Conservation (phyloP, 1,284 basidiomycete genomes). For the Boletus sp. region DNA sequence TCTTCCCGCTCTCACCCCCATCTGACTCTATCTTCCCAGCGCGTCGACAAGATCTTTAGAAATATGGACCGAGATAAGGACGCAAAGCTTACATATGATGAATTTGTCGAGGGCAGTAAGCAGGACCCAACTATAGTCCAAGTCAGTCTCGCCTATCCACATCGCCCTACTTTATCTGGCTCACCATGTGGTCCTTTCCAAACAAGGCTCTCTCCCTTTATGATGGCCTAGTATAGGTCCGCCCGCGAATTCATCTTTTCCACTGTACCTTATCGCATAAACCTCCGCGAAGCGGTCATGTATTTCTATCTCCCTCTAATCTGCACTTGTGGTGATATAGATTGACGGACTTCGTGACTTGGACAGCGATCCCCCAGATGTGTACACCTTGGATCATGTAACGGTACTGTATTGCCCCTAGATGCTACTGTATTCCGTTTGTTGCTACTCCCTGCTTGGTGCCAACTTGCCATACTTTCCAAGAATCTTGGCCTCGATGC, state of each 20-base stretch:
- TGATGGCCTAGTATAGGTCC: slow-evolving; percentile 68
- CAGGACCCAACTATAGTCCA: slow-evolving; percentile 98
- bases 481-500: slow-evolving; percentile 79
- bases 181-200: slow-evolving; percentile 19
- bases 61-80: slow-evolving; percentile 95
- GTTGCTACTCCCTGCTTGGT: slow-evolving; percentile 27
- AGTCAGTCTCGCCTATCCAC: slow-evolving; percentile 50
- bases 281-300: slow-evolving; percentile 29
- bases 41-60: slow-evolving; percentile 95
- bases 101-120: slow-evolving; percentile 97
- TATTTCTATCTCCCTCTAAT: slow-evolving; percentile 38
- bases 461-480: slow-evolving; percentile 68
- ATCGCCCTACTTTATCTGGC: slow-evolving; percentile 15
- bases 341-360: slow-evolving; percentile 19
- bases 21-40: slow-evolving; percentile 50
- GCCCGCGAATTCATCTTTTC: slow-evolving; percentile 7
- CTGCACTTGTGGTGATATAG: slow-evolving; percentile 17
- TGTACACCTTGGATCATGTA: slow-evolving; percentile 37
- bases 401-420: slow-evolving; percentile 26
- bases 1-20: slow-evolving; percentile 6
- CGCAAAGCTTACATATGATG: slow-evolving; percentile 87
- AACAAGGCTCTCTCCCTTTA: slow-evolving; percentile 75
- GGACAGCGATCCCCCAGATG: slow-evolving; percentile 26
- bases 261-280: slow-evolving; percentile 32
- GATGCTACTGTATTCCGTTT: slow-evolving; percentile 28